Evolutionary conservation across 257 asterid genomes (phyloP).

Genomic region (Sherardia arvensis): DNA sequence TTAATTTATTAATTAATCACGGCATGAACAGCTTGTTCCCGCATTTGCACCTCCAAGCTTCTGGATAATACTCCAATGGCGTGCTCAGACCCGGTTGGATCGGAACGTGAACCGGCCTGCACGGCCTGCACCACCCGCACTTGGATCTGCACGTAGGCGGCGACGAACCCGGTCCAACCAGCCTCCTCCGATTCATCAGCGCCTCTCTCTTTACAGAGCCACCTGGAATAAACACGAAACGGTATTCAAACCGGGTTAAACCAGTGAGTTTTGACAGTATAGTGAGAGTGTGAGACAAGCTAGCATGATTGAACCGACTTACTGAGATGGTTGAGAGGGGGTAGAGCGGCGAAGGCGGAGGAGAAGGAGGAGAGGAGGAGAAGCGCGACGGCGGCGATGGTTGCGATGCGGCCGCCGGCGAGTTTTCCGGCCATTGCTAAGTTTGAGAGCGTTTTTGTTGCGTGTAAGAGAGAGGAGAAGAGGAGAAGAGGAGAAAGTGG

Average conservation of each 20-base stretch:
- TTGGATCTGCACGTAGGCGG: constrained; percentile 87
- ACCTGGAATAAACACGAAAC: constrained; percentile 9
- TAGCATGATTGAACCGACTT: constrained; percentile 15
- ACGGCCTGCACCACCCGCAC: constrained; percentile 67
- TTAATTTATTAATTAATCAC: constrained; percentile 12
- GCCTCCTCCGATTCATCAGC: constrained; percentile 29
- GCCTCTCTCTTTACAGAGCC: constrained; percentile 22
- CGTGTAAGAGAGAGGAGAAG: constrained; percentile 27
- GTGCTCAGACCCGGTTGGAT: constrained; percentile 59
- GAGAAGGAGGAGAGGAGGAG: constrained; percentile 41
- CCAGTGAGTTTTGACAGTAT: neutral
- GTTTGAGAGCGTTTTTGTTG: constrained; percentile 31
- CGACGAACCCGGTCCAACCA: constrained; percentile 60
- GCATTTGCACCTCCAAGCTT: constrained; percentile 91
- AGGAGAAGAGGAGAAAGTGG: neutral
- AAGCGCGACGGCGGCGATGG: constrained; percentile 26
- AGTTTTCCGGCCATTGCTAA: constrained; percentile 29
- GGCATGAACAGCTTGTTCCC: constrained; percentile 74
- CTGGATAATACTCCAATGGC: constrained; percentile 81
- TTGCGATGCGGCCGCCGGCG: constrained; percentile 26
- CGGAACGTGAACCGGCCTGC: constrained; percentile 74
- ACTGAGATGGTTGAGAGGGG: constrained; percentile 35
- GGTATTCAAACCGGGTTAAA: neutral
- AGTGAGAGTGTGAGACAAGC: no score
- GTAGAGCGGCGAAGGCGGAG: constrained; percentile 21